Base-by-base conservation (phyloP, 2,329 filamentous ascomycete species). In the Bipolaris zeicola region DNA sequence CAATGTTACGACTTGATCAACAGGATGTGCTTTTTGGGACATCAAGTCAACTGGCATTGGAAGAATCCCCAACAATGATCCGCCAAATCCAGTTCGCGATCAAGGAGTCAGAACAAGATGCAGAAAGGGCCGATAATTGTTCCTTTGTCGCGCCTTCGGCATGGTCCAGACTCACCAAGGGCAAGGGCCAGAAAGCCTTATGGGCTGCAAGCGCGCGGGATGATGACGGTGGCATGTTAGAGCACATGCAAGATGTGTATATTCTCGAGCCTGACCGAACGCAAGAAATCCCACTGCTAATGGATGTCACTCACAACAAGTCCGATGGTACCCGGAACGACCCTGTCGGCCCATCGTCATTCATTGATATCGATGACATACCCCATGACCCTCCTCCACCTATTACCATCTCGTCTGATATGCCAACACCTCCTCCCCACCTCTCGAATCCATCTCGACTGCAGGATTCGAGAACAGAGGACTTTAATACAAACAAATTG, bases 1-100 rank as follows among this genome's bases (percentile, higher is more conserved):
- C 74, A 10, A 45, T 63, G 5, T 38, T 58, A 31, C 60, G 65
- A 33, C 18, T 76, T 42, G 61, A 66, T 39, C 61, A 61, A 31
- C 76, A 78, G 55, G 70, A 76, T 22, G 50, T 78, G 7, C 61
- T 77, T 1, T 78, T 78, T 48, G 76, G 76, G 14, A 78, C 76
- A 13, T 77, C 75, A 2, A 77, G 76, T 57, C 76, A 78, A 54
- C 64, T 78, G 24, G 74, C 68, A 14, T 63, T 70, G 1, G 74
- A 76, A 28, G 74, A 76, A 43, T 77, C 76, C 3, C 76, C 76
- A 1, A 66, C 65, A 2, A 68, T 69, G 24, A 61, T 77, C 13
- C 70, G 75, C 16, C 59, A 76, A 18, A 63, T 77, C 2, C 75
- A 77, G 31, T 56, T 65, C 28, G 75, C 75, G 0, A 60, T 77